Base-by-base conservation (phyloP, 2,329 filamentous ascomycete genomes). In the Xylaria sp. region DNA sequence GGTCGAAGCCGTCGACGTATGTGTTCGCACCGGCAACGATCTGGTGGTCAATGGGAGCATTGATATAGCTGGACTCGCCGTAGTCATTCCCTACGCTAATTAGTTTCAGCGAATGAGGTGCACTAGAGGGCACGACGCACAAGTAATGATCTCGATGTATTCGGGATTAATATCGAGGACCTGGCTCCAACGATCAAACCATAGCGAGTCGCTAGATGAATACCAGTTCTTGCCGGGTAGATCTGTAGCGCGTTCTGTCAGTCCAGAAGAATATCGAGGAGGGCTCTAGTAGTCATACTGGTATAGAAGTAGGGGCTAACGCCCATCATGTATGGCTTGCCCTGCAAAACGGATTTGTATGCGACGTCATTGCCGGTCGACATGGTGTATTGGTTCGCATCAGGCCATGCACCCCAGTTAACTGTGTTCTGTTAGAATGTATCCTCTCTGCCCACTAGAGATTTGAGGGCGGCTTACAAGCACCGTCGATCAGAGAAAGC, bases 31-130 rank as follows among this genome's bases (percentile, higher is more conserved):
- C 86, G 2, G 80, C 73, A 1, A 84, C 83, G 9, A 86, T 81
- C 50, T 83, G 82, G 5, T 77, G 74, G 3, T 81, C 73, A 52
- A 81, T 78, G 39, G 86, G 80, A 3, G 84, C 85, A 25, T 76
- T 77, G 70, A 88, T 86, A 74, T 89, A 89, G 76, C 87, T 86
- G 1, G 86, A 85, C 75, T 90, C 88, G 41, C 87, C 87, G 69
- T 83, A 89, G 74, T 90, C 88, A 72, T 89, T 89, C 87, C 81
- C 80, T 81, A 58, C 46, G 55, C 61, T 50, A 3, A 57, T 74
- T 63, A 75, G 63, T 46, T 41, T 44, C 28, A 15, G 20, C 44
- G 41, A 32, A 1, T 7, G 13, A 10, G 12, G 48, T 41, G 13
- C 37, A 28, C 18, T 9, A 8, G 51, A 28, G 50, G 37, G 50